Conservation (phyloP, 1,284 basidiomycete genomes). For the Athelia psychrophila region DNA sequence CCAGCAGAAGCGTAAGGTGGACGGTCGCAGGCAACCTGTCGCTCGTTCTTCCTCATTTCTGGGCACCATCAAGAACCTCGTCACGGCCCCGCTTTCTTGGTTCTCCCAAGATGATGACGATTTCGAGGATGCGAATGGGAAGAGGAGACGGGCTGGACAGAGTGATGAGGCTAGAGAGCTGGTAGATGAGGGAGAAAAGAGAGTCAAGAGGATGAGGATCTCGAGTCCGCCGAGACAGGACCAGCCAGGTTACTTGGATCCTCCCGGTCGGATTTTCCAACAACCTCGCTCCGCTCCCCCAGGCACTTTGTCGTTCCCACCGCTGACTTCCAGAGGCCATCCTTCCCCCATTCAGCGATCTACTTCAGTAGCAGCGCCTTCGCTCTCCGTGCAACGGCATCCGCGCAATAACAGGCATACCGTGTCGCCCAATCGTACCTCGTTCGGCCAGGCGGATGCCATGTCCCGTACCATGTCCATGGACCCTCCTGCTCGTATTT, state of each 20-base stretch:
- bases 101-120: conserved; percentile 45
- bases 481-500: conserved; percentile 44
- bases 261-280: conserved; percentile 43
- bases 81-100: conserved; percentile 63
- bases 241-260: conserved; percentile 49
- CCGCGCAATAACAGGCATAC: conserved; percentile 35
- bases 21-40: conserved; percentile 14
- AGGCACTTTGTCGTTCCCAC: conserved; percentile 20
- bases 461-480: conserved; percentile 59
- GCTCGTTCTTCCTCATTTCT: conserved; percentile 50
- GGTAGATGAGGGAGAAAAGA: conserved; percentile 23
- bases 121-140: conserved; percentile 48
- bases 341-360: conserved; percentile 31
- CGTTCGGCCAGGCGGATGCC: conserved; percentile 22
- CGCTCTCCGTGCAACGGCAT: conserved; percentile 23
- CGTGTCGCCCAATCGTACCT: conserved; percentile 31
- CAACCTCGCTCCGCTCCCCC: conserved; percentile 12
- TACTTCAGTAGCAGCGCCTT: conserved; percentile 32
- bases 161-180: conserved; percentile 25
- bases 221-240: conserved; percentile 42
- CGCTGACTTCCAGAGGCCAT: neutral
- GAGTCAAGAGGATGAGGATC: conserved; percentile 53
- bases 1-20: conserved; percentile 23
- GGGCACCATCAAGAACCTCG: conserved; percentile 59
- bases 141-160: conserved; percentile 41